A percentile compares a stretch with the other conserved stretches of the same genome.
Conservation (phyloP, 1,139 yeast genomes). For the Suhomyces kunorum region DNA sequence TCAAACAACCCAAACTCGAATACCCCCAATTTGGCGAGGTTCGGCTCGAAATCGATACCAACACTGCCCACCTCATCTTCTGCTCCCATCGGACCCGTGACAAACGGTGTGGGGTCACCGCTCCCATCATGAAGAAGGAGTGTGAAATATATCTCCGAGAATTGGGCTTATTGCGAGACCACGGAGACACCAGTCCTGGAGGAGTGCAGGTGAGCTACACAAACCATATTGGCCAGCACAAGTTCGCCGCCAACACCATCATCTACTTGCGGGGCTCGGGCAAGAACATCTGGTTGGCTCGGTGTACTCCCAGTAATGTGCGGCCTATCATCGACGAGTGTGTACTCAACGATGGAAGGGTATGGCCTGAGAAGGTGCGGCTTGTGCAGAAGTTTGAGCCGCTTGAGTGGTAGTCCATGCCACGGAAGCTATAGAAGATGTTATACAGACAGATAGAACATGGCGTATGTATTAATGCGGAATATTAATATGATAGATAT, state of each 20-base stretch:
- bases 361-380: constrained; percentile 72
- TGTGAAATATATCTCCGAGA: constrained; percentile 74
- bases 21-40: constrained; percentile 21
- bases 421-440: no score
- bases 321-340: constrained; percentile 75
- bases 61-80: constrained; percentile 63
- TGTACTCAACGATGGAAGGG: constrained; percentile 60
- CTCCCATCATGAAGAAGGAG: constrained; percentile 85
- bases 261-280: constrained; percentile 67
- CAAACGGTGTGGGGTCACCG: constrained; percentile 90
- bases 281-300: constrained; percentile 83
- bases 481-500: background rate
- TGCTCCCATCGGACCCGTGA: constrained; percentile 93
- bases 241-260: constrained; percentile 84
- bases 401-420: constrained; percentile 61
- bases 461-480: no score
- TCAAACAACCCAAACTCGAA: constrained; percentile 11
- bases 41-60: constrained; percentile 26
- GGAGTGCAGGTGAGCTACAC: constrained; percentile 72
- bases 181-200: constrained; percentile 66
- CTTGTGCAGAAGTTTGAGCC: constrained; percentile 56
- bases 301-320: constrained; percentile 77
- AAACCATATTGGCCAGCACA: constrained; percentile 95
- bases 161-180: constrained; percentile 69
- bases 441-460: no score